These are phyloP conservation scores for Drosera capensis DNA, from an alignment of 148 eudicot species.

Conservation along the genomic window DNA sequence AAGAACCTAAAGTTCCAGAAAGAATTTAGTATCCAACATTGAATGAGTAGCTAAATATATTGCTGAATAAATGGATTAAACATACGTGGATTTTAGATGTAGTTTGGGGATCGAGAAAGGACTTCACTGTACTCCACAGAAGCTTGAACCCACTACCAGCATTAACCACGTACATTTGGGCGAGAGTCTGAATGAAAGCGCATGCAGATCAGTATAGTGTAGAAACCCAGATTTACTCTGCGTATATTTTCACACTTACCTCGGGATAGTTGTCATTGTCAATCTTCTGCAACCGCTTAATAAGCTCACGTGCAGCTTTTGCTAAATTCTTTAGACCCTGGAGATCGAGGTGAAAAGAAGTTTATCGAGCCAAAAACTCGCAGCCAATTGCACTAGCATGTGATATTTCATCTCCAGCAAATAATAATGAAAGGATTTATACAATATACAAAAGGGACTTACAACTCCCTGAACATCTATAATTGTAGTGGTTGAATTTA, in stretches of 20 bases:
- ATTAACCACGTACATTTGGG: conserved; percentile 66
- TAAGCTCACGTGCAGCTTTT: conserved; percentile 70
- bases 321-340: conserved; percentile 62
- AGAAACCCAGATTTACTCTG: background rate
- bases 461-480: conserved; percentile 93
- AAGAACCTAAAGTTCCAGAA: conserved; percentile 38
- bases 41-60: background rate
- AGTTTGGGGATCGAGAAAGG: conserved; percentile 68
- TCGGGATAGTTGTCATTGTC: conserved; percentile 88
- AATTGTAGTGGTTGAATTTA: conserved; percentile 70
- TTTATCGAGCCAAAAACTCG: background rate
- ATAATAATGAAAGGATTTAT: background rate
- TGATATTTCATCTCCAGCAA: background rate
- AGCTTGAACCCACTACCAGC: conserved; percentile 76
- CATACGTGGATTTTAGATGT: conserved; percentile 71
- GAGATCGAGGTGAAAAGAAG: conserved; percentile 16
- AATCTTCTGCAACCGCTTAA: conserved; percentile 56
- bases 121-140: conserved; percentile 54
- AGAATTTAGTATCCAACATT: background rate
- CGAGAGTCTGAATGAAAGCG: conserved; percentile 49
- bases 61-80: background rate
- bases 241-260: conserved; percentile 17
- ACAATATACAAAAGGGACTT: conserved; percentile 10
- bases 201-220: background rate
- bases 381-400: background rate